A percentile compares a stretch with the other conserved stretches of the same genome.
phyloP scores from a whole-genome alignment of 164 flowering plant genomes.

The Chimonanthus salicifolius region DNA sequence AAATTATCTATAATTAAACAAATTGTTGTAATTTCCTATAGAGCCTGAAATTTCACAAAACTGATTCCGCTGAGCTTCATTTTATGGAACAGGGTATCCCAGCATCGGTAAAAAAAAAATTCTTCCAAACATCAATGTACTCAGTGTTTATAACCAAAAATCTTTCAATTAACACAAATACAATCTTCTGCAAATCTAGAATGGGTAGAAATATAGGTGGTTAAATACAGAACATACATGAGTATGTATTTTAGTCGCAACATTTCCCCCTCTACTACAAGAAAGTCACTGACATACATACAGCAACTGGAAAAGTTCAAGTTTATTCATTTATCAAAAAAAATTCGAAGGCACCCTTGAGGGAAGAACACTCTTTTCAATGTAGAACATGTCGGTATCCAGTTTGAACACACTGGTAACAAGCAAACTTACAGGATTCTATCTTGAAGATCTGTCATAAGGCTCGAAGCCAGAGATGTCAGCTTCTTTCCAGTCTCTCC shows the following conservation, averaged over 20 bases:
- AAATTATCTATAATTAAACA: too few relatives aligned
- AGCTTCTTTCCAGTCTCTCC: constrained; percentile 98
- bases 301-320: not conserved
- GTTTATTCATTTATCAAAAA: constrained; percentile 4
- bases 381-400: not conserved
- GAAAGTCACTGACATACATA: not conserved
- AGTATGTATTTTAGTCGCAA: not conserved
- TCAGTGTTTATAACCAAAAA: too few relatives aligned
- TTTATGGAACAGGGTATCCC: too few relatives aligned
- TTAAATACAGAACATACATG: not conserved
- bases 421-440: constrained; percentile 55
- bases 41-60: too few relatives aligned
- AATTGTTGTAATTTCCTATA: too few relatives aligned
- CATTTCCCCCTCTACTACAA: not conserved
- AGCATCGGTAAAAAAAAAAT: too few relatives aligned
- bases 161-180: not conserved
- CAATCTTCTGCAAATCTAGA: not conserved
- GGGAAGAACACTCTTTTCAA: not conserved
- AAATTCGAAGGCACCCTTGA: constrained; percentile 1
- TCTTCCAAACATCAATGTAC: too few relatives aligned
- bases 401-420: constrained; percentile 1
- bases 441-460: constrained; percentile 86
- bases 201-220: not conserved
- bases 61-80: too few relatives aligned
- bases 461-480: constrained; percentile 60